Conservation (phyloP, 2,329 filamentous ascomycete species). For the Hypomyces rosellus region DNA sequence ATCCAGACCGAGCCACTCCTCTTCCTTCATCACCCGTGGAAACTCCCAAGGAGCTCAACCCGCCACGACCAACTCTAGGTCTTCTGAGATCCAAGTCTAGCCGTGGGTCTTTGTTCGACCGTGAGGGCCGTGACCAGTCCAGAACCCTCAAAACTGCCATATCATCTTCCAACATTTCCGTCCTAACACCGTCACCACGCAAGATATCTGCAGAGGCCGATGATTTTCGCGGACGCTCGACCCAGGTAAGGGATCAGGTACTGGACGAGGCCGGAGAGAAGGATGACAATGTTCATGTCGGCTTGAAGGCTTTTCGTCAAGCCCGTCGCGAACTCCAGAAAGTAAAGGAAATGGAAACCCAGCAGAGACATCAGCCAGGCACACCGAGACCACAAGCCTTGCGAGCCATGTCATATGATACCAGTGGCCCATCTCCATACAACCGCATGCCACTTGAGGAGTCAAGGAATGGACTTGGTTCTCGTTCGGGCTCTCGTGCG, state of each 20-base stretch:
- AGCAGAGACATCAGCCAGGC: constrained; percentile 34
- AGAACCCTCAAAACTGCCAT: constrained; percentile 60
- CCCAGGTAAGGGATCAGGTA: constrained; percentile 14
- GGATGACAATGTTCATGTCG: constrained; percentile 41
- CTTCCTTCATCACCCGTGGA: constrained; percentile 30
- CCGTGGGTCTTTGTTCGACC: constrained; percentile 54
- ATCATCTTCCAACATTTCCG: constrained; percentile 39
- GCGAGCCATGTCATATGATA: constrained; percentile 37
- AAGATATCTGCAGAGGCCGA: constrained; percentile 23
- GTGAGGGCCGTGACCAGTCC: constrained; percentile 32
- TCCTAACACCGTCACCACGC: constrained; percentile 33
- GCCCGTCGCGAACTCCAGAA: constrained; percentile 51
- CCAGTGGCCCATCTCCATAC: constrained; percentile 39
- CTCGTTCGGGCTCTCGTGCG: constrained; percentile 23
- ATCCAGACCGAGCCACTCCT: constrained; percentile 35
- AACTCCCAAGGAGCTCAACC: constrained; percentile 23
- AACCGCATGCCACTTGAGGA: constrained; percentile 41
- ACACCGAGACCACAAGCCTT: constrained; percentile 18
- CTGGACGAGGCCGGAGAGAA: constrained; percentile 27
- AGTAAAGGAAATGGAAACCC: constrained; percentile 46
- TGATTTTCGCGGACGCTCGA: constrained; percentile 5
- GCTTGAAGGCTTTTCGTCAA: constrained; percentile 51
- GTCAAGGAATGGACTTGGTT: constrained; percentile 23
- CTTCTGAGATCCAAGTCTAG: constrained; percentile 63
- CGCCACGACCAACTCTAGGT: constrained; percentile 48